phyloP scores from a whole-genome alignment of 768 basidiomycete genomes.

The Postia placenta region DNA sequence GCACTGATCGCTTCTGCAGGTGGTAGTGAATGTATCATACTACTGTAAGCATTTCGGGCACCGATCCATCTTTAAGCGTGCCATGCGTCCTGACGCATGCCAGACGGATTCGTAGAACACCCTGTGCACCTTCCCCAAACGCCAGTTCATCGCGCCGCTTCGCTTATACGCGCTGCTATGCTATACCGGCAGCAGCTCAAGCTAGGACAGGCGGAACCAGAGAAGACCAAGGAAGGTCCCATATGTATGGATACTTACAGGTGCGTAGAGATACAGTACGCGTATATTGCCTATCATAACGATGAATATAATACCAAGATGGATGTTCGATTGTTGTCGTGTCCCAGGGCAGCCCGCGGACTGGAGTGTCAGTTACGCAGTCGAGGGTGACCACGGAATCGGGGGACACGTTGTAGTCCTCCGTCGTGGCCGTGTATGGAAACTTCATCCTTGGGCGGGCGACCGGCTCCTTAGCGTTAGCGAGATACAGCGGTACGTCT shows the following conservation, averaged over 20 bases:
- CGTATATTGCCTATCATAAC: neutral
- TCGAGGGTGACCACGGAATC: constrained; percentile 47
- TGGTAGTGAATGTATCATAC: constrained; percentile 91
- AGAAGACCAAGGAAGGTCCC: constrained; percentile 60
- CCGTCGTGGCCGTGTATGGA: constrained; percentile 84
- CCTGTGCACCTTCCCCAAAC: constrained; percentile 55
- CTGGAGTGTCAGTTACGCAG: constrained; percentile 44
- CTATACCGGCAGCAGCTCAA: constrained; percentile 67
- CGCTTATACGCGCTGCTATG: constrained; percentile 63
- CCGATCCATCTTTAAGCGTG: neutral
- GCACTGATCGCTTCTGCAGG: constrained; percentile 30
- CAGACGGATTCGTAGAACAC: constrained; percentile 74
- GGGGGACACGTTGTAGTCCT: constrained; percentile 80
- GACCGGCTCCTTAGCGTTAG: constrained; percentile 55
- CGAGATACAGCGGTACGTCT: constrained; percentile 57
- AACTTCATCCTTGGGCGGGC: constrained; percentile 52
- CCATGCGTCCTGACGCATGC: neutral
- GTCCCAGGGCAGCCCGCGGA: constrained; percentile 75
- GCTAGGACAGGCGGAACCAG: constrained; percentile 58
- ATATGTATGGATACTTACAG: constrained; percentile 87
- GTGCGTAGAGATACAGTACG: constrained; percentile 30
- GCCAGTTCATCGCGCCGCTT: constrained; percentile 63
- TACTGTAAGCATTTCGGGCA: constrained; percentile 52
- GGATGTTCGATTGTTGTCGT: constrained; percentile 92
- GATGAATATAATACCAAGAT: constrained; percentile 34